Conservation (phyloP, 73 alveolate genomes). For the Vitrella brassicaformis region DNA sequence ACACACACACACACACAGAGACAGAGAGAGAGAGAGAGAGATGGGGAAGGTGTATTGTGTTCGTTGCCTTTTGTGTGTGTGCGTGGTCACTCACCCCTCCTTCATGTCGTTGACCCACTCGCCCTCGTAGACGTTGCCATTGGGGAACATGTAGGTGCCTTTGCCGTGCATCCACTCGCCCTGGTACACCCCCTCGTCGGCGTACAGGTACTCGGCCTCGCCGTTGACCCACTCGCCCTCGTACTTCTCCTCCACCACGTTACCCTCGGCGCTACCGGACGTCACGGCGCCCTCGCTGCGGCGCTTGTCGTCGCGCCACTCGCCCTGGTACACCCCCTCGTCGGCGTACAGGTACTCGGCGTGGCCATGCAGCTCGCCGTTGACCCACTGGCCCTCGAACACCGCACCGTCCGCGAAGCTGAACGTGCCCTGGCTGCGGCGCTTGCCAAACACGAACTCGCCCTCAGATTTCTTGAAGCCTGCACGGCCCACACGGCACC, state of each 20-base stretch:
- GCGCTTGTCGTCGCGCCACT: slow-evolving; percentile 32
- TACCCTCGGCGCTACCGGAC: slow-evolving; percentile 23
- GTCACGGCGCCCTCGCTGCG: slow-evolving; percentile 30
- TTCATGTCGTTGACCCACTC: slow-evolving; percentile 70
- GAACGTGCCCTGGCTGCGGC: slow-evolving; percentile 43
- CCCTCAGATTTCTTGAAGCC: neutral
- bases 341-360: slow-evolving; percentile 68
- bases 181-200: slow-evolving; percentile 49
- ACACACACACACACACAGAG: neutral
- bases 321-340: slow-evolving; percentile 46
- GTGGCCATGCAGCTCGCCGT: slow-evolving; percentile 64
- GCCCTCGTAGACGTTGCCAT: slow-evolving; percentile 75
- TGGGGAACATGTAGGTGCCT: slow-evolving; percentile 56
- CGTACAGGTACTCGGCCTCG: slow-evolving; percentile 41
- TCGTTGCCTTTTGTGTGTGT: no score
- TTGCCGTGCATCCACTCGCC: slow-evolving; percentile 69
- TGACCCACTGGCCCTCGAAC: slow-evolving; percentile 79
- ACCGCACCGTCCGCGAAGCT: slow-evolving; percentile 72
- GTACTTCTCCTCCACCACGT: slow-evolving; percentile 21
- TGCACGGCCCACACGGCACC: no score
- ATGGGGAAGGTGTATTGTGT: neutral
- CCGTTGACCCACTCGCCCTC: slow-evolving; percentile 50
- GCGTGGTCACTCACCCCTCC: slow-evolving; percentile 52
- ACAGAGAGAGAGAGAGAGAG: neutral
- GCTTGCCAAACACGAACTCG: neutral